These are phyloP conservation scores for Geranomyces variabilis DNA, from an alignment of 192 early-diverging fungal species.

Conservation along the genomic window DNA sequence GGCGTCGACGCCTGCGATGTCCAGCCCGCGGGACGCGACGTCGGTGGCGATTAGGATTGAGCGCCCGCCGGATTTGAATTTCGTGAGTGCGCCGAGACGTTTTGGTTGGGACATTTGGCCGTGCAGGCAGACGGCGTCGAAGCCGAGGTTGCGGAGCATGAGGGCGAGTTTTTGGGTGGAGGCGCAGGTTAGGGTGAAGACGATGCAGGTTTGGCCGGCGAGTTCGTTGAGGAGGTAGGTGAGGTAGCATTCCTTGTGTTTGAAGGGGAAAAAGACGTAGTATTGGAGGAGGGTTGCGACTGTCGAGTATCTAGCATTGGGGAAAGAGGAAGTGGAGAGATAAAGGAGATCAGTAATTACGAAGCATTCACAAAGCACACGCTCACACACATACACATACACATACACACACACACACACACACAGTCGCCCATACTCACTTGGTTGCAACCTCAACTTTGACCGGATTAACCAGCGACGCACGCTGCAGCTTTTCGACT, in stretches of 20 bases:
- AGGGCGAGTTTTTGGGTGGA: conserved; percentile 83
- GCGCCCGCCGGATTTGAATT: conserved; percentile 89
- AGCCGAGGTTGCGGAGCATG: conserved; percentile 89
- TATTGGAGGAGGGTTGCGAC: conserved; percentile 92
- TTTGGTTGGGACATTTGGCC: conserved; percentile 92
- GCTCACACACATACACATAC: background rate
- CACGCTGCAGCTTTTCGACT: conserved; percentile 93
- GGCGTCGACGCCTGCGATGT: conserved; percentile 94
- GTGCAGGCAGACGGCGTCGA: conserved; percentile 92
- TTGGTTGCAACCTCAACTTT: conserved; percentile 95
- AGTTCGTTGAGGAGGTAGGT: conserved; percentile 93
- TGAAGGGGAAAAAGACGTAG: conserved; percentile 95
- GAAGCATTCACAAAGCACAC: no score
- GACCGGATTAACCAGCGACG: conserved; percentile 91
- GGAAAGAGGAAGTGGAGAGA: background rate
- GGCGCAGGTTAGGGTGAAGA: conserved; percentile 90
- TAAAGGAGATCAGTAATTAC: background rate
- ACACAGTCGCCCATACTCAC: conserved; percentile 35
- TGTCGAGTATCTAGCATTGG: conserved; percentile 80
- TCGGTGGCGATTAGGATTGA: conserved; percentile 94
- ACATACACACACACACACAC: background rate
- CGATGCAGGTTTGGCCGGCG: conserved; percentile 85
- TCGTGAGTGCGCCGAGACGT: conserved; percentile 87
- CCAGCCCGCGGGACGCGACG: conserved; percentile 87
- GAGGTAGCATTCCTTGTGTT: conserved; percentile 93